phyloP scores from a whole-genome alignment of 2,329 filamentous ascomycete genomes.

The Fusarium miscanthi region DNA sequence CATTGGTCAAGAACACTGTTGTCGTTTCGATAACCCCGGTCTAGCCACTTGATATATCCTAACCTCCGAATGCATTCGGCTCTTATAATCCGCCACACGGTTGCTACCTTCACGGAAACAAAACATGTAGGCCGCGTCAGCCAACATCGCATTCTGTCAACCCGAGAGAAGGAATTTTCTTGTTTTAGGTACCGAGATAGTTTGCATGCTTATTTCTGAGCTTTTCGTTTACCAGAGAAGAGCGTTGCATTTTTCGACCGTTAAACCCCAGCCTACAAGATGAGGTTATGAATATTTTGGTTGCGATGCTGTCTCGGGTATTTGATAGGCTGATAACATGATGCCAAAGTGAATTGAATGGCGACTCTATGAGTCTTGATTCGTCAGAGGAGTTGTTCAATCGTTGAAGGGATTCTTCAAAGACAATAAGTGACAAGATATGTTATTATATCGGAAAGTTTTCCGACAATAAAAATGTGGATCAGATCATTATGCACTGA shows the following conservation, averaged over 20 bases:
- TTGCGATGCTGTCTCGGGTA: background rate
- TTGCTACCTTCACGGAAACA: background rate
- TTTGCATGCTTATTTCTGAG: background rate
- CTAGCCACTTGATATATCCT: background rate
- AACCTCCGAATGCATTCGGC: conserved; percentile 8
- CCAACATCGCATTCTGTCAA: too few species aligned
- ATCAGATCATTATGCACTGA: background rate
- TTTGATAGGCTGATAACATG: background rate
- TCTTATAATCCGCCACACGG: background rate
- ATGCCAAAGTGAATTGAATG: background rate
- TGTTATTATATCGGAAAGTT: background rate
- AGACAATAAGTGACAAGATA: background rate
- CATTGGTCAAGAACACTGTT: background rate
- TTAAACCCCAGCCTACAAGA: background rate
- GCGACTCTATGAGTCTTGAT: background rate
- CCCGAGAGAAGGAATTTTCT: accelerated
- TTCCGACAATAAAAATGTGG: background rate
- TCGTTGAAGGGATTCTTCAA: background rate
- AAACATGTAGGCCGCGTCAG: too few species aligned
- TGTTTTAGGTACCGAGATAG: accelerated
- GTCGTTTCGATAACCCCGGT: background rate
- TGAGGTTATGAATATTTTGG: too few species aligned
- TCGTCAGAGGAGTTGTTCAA: background rate
- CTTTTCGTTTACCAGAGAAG: background rate
- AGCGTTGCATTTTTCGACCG: background rate